A percentile compares a stretch with the other conserved stretches of the same genome.
These are phyloP conservation scores for Ochetophila trinervis DNA, from an alignment of 306 rosid species.

Conservation along the genomic window DNA sequence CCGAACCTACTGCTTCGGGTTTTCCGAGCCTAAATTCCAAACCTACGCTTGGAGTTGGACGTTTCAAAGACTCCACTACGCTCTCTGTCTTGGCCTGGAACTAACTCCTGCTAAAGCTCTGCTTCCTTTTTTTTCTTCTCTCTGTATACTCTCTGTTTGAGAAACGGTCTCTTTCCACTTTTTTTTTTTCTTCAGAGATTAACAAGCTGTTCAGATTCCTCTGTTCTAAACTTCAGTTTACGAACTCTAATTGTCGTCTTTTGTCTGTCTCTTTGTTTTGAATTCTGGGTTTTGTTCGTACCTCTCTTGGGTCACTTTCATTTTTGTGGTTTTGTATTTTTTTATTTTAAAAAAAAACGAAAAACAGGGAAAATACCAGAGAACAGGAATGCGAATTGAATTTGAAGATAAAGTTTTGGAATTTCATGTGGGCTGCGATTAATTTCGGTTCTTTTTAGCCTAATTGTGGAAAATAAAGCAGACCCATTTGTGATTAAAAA, in stretches of 20 bases:
- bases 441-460: neutral
- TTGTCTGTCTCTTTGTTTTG: neutral
- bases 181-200: neutral
- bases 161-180: neutral
- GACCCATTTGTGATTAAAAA: neutral
- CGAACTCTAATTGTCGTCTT: neutral
- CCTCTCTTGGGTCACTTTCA: neutral
- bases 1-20: constrained; percentile 22
- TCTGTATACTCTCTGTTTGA: too few relatives aligned
- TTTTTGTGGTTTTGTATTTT: too few relatives aligned
- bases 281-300: neutral
- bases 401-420: too few relatives aligned
- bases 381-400: too few relatives aligned
- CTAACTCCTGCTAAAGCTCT: constrained; percentile 1
- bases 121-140: neutral
- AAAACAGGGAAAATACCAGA: too few relatives aligned
- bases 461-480: neutral
- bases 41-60: neutral
- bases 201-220: neutral
- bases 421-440: neutral
- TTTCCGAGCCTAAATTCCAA: constrained; percentile 7
- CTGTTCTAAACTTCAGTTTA: neutral
- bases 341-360: neutral
- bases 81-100: constrained; percentile 8
- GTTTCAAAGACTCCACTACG: constrained; percentile 1